Evolutionary conservation across 192 early-diverging fungal species (phyloP), one percentile per base, ranked within the genome.

Genomic region (Dispira parvispora): DNA sequence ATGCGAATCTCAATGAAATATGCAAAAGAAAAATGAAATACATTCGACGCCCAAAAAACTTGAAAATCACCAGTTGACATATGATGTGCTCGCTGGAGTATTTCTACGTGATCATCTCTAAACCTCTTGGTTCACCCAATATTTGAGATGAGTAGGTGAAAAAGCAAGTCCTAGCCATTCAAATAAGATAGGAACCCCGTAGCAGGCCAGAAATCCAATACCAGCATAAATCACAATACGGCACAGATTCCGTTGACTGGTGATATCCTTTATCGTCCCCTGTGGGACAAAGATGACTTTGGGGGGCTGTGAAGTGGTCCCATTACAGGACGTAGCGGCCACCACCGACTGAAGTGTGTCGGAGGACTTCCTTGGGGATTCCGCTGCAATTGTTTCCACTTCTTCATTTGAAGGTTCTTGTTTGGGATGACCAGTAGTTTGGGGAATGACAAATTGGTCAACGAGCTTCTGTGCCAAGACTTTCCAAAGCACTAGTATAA

Each of bases 191-290:
- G 76, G 76, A 8, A 63, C 62, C 46, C 50, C 66, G 12, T 65
- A 64, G 43, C 50, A 61, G 8, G 68, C 62, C 9, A 70, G 50
- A 8, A 74, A 38, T 16, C 73, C 65, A 20, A 78, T 68, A 28
- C 73, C 73, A 11, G 62, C 60, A 46, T 78, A 78, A 5, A 75
- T 73, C 42, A 73, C 70, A 9, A 78, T 62, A 26, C 76, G 73
- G 69, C 43, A 77, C 61, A 65, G 74, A 74, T 43, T 77, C 75
- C 9, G 71, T n/a, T n/a, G n/a, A n/a, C n/a, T n/a, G n/a, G n/a
- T n/a, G n/a, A n/a, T n/a, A n/a, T n/a, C n/a, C n/a, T n/a, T n/a
- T n/a, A n/a, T n/a, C n/a, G n/a, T n/a, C n/a, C n/a, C n/a, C n/a
- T n/a, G n/a, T n/a, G n/a, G n/a, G n/a, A n/a, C n/a, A n/a, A n/a